Conservation (phyloP, 1,284 basidiomycete genomes). For the Uromyces viciae-fabae region DNA sequence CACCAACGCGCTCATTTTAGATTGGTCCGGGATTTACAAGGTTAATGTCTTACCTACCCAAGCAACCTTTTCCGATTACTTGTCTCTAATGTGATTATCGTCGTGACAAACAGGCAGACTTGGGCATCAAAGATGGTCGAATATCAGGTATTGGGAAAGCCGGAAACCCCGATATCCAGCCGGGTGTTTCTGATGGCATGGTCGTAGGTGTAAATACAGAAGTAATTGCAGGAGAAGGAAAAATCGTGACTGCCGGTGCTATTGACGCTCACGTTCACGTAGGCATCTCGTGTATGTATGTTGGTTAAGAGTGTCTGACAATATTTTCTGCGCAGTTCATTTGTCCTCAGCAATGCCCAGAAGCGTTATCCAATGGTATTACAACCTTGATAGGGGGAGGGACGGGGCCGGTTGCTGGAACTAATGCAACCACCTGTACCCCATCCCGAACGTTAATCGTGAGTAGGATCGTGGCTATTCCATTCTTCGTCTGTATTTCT, state of each 20-base stretch:
- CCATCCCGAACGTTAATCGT: slow-evolving; percentile 79
- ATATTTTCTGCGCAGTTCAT: slow-evolving; percentile 63
- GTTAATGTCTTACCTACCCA: slow-evolving; percentile 58
- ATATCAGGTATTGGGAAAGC: slow-evolving; percentile 92
- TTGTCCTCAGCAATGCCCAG: slow-evolving; percentile 76
- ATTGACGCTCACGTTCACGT: slow-evolving; percentile 82
- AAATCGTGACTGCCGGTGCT: slow-evolving; percentile 88
- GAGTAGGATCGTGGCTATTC: slow-evolving; percentile 65
- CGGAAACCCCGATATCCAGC: slow-evolving; percentile 93
- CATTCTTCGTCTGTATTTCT: not conserved
- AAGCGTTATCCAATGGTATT: slow-evolving; percentile 58
- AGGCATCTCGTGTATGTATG: not conserved
- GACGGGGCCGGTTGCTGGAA: slow-evolving; percentile 85
- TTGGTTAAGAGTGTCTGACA: not conserved
- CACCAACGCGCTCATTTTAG: slow-evolving; percentile 88
- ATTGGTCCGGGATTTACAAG: slow-evolving; percentile 95
- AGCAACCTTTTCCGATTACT: no score
- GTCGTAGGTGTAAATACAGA: slow-evolving; percentile 83
- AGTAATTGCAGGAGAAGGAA: slow-evolving; percentile 89
- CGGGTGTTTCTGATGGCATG: slow-evolving; percentile 69
- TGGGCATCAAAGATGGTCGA: slow-evolving; percentile 79
- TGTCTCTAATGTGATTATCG: no score
- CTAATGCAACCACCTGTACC: slow-evolving; percentile 93
- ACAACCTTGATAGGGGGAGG: slow-evolving; percentile 58
- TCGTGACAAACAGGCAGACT: slow-evolving; percentile 69